These are phyloP conservation scores for Pichia sp. DNA, from an alignment of 1,139 yeast species.

Conservation along the genomic window DNA sequence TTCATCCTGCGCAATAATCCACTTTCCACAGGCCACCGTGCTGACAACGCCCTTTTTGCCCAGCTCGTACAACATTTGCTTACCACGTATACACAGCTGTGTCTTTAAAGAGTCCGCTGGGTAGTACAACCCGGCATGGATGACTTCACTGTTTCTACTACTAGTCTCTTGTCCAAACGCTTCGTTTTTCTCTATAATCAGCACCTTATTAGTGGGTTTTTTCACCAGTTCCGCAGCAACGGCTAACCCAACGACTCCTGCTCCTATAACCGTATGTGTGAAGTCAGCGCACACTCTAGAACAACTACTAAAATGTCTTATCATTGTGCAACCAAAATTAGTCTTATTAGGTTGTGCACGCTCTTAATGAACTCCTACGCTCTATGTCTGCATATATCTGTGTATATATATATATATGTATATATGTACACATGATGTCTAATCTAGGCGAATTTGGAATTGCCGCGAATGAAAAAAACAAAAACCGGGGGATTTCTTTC, in stretches of 20 bases:
- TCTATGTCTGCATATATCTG: too few relatives aligned
- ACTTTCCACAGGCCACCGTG: constrained; percentile 67
- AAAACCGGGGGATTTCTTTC: too few relatives aligned
- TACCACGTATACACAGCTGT: constrained; percentile 67
- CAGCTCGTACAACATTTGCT: constrained; percentile 48
- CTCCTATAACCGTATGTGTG: constrained; percentile 79
- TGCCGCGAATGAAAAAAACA: too few relatives aligned
- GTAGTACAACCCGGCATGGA: constrained; percentile 85
- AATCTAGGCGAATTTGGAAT: too few relatives aligned
- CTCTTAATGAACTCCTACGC: too few relatives aligned
- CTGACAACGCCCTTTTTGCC: constrained; percentile 39
- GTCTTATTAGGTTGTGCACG: too few relatives aligned
- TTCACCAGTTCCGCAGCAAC: constrained; percentile 65
- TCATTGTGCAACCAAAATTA: too few relatives aligned
- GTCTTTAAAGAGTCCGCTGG: constrained; percentile 65
- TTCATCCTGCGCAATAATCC: constrained; percentile 80
- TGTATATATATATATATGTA: too few relatives aligned
- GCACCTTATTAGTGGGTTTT: constrained; percentile 38
- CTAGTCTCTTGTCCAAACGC: constrained; percentile 74
- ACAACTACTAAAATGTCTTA: background rate
- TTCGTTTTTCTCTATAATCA: constrained; percentile 62
- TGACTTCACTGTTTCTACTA: constrained; percentile 82
- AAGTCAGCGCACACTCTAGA: constrained; percentile 42
- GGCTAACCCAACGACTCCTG: constrained; percentile 83
- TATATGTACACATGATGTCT: too few relatives aligned